A percentile compares a stretch with the other conserved stretches of the same genome.
These are phyloP conservation scores for Leccinellum albellum DNA, from an alignment of 768 basidiomycete species.

Conservation along the genomic window DNA sequence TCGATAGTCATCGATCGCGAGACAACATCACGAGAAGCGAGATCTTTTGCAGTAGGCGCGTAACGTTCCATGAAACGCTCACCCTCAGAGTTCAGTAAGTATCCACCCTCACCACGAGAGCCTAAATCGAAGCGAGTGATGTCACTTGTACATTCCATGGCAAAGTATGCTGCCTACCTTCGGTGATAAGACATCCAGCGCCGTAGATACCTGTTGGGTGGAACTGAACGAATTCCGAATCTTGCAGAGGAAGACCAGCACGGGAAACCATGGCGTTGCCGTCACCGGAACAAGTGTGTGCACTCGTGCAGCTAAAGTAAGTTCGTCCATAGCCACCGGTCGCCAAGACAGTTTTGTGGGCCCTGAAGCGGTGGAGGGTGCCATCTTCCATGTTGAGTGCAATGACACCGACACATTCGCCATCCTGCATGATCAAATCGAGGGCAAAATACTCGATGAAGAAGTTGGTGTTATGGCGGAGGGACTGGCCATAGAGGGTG, in stretches of 20 bases:
- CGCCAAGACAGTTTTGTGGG: conserved; percentile 97
- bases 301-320: conserved; percentile 98
- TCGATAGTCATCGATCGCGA: conserved; percentile 99
- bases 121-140: conserved; percentile 42
- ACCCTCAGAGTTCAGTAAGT: conserved; percentile 96
- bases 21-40: conserved; percentile 98
- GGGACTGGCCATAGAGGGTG: conserved; percentile 98
- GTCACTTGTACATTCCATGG: neutral
- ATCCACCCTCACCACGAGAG: conserved; percentile 98
- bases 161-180: conserved; percentile 52
- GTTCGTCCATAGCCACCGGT: conserved; percentile 98
- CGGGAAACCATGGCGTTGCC: conserved; percentile 98
- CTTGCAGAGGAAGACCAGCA: conserved; percentile 94
- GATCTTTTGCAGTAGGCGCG: conserved; percentile 98
- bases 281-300: conserved; percentile 98
- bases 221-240: conserved; percentile 99
- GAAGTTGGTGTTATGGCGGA: conserved; percentile 98
- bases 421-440: conserved; percentile 97
- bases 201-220: conserved; percentile 99
- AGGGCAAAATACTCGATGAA: conserved; percentile 99
- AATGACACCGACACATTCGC: conserved; percentile 98
- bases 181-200: conserved; percentile 97
- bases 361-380: conserved; percentile 95
- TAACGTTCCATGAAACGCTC: conserved; percentile 99
- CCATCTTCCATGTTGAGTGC: conserved; percentile 99